These are phyloP conservation scores for Triglochin maritima DNA, from an alignment of 106 monocot genomes.

Conservation along the genomic window DNA sequence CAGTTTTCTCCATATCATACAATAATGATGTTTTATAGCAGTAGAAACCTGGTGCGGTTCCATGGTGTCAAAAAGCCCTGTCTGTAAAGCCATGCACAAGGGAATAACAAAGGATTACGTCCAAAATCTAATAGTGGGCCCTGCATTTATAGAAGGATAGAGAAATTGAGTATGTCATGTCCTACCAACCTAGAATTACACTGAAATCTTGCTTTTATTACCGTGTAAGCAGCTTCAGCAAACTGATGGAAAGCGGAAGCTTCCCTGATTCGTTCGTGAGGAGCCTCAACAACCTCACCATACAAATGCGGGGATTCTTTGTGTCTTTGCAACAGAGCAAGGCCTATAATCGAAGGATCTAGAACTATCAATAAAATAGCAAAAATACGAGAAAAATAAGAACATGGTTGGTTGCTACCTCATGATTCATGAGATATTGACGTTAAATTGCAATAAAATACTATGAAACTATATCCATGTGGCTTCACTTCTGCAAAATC, in stretches of 20 bases:
- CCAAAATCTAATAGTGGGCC: conserved; percentile 95
- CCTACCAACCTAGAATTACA: neutral
- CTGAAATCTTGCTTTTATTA: conserved; percentile 7
- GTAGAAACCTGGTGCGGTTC: conserved; percentile 37
- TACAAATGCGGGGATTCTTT: conserved; percentile 23
- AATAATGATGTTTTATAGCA: no score
- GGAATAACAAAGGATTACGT: conserved; percentile 85
- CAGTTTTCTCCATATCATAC: no score
- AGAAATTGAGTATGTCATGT: neutral
- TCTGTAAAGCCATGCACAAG: conserved; percentile 83
- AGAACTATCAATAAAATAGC: no score
- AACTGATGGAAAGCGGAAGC: conserved; percentile 65
- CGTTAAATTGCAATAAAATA: no score
- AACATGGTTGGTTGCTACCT: no score
- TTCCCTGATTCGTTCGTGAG: conserved; percentile 44
- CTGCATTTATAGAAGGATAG: conserved; percentile 28
- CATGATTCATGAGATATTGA: no score
- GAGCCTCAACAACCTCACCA: conserved; percentile 44
- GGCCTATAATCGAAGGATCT: conserved; percentile 35
- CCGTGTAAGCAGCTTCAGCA: conserved; percentile 99
- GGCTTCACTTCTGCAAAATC: no score
- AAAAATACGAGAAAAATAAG: no score
- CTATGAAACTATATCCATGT: no score
- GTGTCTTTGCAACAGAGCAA: conserved; percentile 70
- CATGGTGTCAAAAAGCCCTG: conserved; percentile 95